Percentiles rank a stretch among this genome's conserved stretches.
These are phyloP conservation scores for Podila verticillata DNA, from an alignment of 192 early-diverging fungal genomes.

Conservation along the genomic window DNA sequence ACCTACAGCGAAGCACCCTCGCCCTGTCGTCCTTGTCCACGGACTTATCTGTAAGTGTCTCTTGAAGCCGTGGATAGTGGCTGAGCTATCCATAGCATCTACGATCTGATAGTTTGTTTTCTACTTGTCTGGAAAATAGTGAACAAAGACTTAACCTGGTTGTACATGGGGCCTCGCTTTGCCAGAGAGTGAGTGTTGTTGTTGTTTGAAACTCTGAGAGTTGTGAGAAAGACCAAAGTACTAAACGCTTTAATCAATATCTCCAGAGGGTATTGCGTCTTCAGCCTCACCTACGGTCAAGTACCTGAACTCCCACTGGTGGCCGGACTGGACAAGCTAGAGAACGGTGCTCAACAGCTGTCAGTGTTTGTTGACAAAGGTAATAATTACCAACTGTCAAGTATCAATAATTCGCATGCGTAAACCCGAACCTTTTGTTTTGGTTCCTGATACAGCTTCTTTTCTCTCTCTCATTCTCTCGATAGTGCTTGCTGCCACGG, in stretches of 20 bases:
- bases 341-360: conserved; percentile 18
- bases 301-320: not conserved
- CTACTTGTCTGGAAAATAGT: no score
- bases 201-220: not conserved
- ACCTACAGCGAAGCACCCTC: conserved; percentile 1
- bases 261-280: not conserved
- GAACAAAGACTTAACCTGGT: no score
- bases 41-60: conserved; percentile 20
- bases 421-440: not conserved
- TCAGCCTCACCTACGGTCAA: conserved; percentile 18
- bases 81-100: no score
- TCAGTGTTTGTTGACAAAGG: conserved; percentile 17
- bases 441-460: no score
- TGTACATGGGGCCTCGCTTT: no score
- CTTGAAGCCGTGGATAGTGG: conserved; percentile 12
- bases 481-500: not conserved
- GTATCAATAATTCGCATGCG: not conserved
- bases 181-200: not conserved
- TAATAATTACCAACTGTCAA: not conserved
- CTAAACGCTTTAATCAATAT: not conserved
- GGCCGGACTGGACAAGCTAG: conserved; percentile 12
- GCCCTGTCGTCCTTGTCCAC: conserved; percentile 16
- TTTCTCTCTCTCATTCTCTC: no score
- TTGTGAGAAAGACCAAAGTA: not conserved
- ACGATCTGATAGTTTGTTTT: not conserved